phyloP scores from a whole-genome alignment of 2,329 filamentous ascomycete genomes.

The Verticillium zaregamsianum region DNA sequence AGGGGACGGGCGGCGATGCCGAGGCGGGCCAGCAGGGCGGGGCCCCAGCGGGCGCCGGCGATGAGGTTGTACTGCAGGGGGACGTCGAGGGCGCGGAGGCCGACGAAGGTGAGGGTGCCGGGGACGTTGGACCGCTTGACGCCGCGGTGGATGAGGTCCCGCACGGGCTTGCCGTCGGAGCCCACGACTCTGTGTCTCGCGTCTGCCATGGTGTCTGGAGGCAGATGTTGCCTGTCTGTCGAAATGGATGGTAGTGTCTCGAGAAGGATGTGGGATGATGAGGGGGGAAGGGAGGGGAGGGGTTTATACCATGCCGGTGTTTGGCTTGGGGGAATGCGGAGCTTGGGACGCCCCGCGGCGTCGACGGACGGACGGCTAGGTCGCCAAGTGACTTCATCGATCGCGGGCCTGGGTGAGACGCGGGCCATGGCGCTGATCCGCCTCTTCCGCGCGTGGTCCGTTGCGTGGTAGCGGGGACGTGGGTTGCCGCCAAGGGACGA shows the following conservation, averaged over 20 bases:
- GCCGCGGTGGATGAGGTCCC: conserved; percentile 33
- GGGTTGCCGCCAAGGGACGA: neutral
- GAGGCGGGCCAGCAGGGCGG: conserved; percentile 39
- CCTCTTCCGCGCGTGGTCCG: neutral
- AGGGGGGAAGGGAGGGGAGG: neutral
- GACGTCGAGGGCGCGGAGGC: conserved; percentile 29
- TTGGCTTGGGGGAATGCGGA: neutral
- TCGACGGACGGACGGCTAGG: neutral
- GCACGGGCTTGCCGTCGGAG: conserved; percentile 1
- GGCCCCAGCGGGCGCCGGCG: conserved; percentile 28
- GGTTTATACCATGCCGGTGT: neutral
- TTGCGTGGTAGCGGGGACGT: neutral
- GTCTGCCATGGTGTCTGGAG: neutral
- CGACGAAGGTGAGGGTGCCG: conserved; percentile 33
- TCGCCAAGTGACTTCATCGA: neutral
- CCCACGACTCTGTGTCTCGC: neutral
- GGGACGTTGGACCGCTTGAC: conserved; percentile 25
- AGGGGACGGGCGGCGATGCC: conserved; percentile 39
- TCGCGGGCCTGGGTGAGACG: neutral
- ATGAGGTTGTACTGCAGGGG: conserved; percentile 27
- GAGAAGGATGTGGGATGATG: neutral
- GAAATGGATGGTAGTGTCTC: too few species aligned
- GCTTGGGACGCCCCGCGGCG: neutral
- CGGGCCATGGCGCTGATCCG: neutral
- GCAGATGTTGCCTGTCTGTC: too few species aligned